phyloP scores from a whole-genome alignment of 208 protist genomes.

The Leishmania martiniquensis region DNA sequence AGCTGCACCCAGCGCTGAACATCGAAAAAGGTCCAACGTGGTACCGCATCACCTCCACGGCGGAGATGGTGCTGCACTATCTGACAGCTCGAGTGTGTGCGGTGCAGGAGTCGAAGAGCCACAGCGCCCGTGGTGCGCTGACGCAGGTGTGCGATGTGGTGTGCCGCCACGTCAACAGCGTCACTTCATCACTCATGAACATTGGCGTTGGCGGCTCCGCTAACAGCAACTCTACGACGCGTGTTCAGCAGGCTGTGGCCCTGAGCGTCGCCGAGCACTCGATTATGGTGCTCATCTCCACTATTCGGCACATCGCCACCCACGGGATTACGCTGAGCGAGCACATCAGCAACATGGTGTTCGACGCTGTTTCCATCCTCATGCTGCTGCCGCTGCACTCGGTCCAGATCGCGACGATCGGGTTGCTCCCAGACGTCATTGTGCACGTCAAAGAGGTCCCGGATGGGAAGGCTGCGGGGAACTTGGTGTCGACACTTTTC shows the following conservation, averaged over 20 bases:
- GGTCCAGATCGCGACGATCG: constrained; percentile 81
- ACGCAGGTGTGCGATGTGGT: constrained; percentile 74
- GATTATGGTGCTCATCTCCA: constrained; percentile 79
- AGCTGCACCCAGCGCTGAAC: constrained; percentile 70
- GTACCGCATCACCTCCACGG: constrained; percentile 78
- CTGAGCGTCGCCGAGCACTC: constrained; percentile 74
- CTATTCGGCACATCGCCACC: constrained; percentile 71
- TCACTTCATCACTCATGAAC: constrained; percentile 76
- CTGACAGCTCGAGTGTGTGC: constrained; percentile 69
- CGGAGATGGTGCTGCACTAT: constrained; percentile 76
- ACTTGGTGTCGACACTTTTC: constrained; percentile 81
- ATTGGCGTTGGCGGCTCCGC: constrained; percentile 39
- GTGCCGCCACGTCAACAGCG: constrained; percentile 68
- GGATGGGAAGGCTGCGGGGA: constrained; percentile 42
- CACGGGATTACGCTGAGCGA: constrained; percentile 29
- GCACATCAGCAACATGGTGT: constrained; percentile 68
- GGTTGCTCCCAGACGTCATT: constrained; percentile 82
- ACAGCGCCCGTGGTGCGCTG: constrained; percentile 42
- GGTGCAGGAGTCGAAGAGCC: constrained; percentile 48
- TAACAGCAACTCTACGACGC: constrained; percentile 35
- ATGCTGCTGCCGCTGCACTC: constrained; percentile 86
- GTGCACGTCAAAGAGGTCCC: constrained; percentile 59
- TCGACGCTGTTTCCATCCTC: constrained; percentile 76
- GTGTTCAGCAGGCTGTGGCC: constrained; percentile 60
- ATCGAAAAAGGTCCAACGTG: constrained; percentile 56